A percentile compares a stretch with the other conserved stretches of the same genome.
phyloP scores from a whole-genome alignment of 257 asterid genomes.

The Solanum virginianum region DNA sequence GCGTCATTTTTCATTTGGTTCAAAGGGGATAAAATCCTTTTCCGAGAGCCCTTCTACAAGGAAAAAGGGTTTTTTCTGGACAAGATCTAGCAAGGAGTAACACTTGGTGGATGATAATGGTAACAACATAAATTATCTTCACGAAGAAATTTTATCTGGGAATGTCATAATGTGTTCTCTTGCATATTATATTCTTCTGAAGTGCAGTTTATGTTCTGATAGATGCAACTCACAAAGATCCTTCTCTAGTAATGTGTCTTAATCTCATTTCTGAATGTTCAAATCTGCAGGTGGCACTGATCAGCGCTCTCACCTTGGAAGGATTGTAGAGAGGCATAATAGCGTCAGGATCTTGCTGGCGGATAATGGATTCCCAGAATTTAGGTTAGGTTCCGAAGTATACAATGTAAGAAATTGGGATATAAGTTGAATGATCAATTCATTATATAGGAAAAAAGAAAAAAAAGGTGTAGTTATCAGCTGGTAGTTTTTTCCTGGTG shows the following conservation, averaged over 20 bases:
- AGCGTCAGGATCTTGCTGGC: not conserved
- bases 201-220: not conserved
- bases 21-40: slow-evolving; percentile 35
- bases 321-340: not conserved
- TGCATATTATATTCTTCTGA: not conserved
- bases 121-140: slow-evolving; percentile 1
- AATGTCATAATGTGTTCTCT: not conserved
- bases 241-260: not conserved
- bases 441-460: slow-evolving; percentile 28
- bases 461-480: slow-evolving; percentile 12
- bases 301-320: not conserved
- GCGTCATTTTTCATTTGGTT: slow-evolving; percentile 79
- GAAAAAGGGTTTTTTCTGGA: slow-evolving; percentile 58
- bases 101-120: slow-evolving; percentile 9
- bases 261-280: not conserved
- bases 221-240: not conserved
- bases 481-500: slow-evolving; percentile 12
- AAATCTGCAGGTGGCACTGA: not conserved
- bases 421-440: slow-evolving; percentile 19
- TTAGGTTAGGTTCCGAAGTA: slow-evolving; percentile 33
- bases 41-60: slow-evolving; percentile 36
- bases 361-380: not conserved
- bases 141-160: not conserved
- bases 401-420: slow-evolving; percentile 44
- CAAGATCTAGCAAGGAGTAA: slow-evolving; percentile 56